These are phyloP conservation scores for Cenococcum geophilum DNA, from an alignment of 495 filamentous ascomycete genomes.

Conservation along the genomic window DNA sequence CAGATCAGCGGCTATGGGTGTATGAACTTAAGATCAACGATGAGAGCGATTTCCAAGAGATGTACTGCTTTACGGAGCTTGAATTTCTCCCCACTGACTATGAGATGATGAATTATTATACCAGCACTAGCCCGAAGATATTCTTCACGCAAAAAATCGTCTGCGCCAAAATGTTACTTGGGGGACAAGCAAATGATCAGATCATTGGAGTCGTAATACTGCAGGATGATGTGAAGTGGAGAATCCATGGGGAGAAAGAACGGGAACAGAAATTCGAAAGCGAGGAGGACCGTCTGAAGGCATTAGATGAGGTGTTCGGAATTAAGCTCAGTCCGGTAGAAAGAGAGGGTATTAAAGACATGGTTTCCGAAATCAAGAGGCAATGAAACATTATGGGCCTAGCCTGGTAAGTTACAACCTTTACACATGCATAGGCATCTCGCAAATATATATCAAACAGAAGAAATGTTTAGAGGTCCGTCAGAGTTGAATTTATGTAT, in stretches of 20 bases:
- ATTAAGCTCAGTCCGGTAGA: constrained; percentile 34
- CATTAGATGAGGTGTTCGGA: constrained; percentile 32
- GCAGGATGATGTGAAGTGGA: constrained; percentile 51
- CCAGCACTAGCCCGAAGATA: constrained; percentile 42
- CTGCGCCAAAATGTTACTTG: constrained; percentile 52
- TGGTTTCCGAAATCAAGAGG: constrained; percentile 26
- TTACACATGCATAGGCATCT: no score
- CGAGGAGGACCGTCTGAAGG: constrained; percentile 34
- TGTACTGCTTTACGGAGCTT: constrained; percentile 55
- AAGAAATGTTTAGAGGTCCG: no score
- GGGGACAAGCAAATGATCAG: constrained; percentile 31
- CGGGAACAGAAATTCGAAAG: constrained; percentile 26
- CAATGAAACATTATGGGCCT: not conserved
- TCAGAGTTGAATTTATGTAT: not conserved
- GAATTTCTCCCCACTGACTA: constrained; percentile 61
- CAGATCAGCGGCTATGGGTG: constrained; percentile 51
- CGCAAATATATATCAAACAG: no score
- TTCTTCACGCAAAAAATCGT: constrained; percentile 49
- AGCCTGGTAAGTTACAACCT: no score
- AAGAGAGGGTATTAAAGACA: constrained; percentile 29
- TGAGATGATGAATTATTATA: constrained; percentile 58
- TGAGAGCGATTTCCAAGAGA: constrained; percentile 47
- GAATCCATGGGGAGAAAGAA: constrained; percentile 46
- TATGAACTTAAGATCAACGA: constrained; percentile 52
- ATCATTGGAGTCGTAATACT: constrained; percentile 56